phyloP scores from a whole-genome alignment of 1,284 basidiomycete species.

The Rhodofomes roseus region DNA sequence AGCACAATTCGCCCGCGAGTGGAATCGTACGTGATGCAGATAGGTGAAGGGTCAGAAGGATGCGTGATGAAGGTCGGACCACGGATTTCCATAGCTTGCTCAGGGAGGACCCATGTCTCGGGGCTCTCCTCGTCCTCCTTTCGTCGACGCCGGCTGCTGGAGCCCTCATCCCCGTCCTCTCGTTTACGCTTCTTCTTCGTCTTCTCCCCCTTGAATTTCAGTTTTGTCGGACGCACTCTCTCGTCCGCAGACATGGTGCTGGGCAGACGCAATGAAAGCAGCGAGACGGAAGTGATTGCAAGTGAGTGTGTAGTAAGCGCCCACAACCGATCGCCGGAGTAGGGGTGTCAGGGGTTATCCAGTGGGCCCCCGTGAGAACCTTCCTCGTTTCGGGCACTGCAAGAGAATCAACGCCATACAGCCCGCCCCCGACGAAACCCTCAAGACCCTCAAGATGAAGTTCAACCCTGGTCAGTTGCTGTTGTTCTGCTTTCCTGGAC shows the following conservation, averaged over 20 bases:
- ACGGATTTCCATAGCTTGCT: slow-evolving; percentile 67
- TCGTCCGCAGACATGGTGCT: slow-evolving; percentile 40
- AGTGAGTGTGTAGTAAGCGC: neutral
- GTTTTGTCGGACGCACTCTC: slow-evolving; percentile 61
- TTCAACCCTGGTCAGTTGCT: slow-evolving; percentile 68
- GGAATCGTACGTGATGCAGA: slow-evolving; percentile 75
- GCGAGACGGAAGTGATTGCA: neutral
- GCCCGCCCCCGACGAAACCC: slow-evolving; percentile 39
- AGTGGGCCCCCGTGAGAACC: slow-evolving; percentile 3
- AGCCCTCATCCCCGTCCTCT: slow-evolving; percentile 46
- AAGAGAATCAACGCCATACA: neutral
- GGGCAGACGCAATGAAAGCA: neutral
- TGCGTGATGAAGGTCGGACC: slow-evolving; percentile 82
- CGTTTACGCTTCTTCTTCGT: slow-evolving; percentile 76
- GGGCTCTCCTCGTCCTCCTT: slow-evolving; percentile 55
- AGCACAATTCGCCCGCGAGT: slow-evolving; percentile 70
- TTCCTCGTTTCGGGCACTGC: slow-evolving; percentile 3
- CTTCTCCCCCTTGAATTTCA: slow-evolving; percentile 88
- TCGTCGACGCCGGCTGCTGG: slow-evolving; percentile 43
- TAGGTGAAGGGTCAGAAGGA: slow-evolving; percentile 69
- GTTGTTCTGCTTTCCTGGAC: slow-evolving; percentile 13
- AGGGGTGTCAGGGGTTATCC: slow-evolving; percentile 1
- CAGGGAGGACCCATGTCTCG: slow-evolving; percentile 78
- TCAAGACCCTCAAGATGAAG: slow-evolving; percentile 74
- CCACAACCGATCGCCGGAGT: neutral